Evolutionary conservation across 371 early-diverging fungal genomes (phyloP), one percentile per base, ranked within the genome.

Genomic region (Mucor plumbeus): DNA sequence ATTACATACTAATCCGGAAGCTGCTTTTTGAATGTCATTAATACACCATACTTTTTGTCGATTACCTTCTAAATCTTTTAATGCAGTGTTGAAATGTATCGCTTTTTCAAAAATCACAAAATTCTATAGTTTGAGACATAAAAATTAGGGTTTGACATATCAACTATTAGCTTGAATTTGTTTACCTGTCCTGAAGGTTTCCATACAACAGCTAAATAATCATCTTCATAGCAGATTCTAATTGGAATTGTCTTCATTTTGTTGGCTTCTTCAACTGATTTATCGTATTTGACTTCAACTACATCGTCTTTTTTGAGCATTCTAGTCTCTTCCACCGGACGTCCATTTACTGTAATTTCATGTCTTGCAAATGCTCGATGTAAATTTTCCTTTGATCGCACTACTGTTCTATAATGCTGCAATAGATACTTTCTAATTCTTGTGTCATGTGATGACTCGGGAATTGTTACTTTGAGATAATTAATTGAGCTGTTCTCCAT

Each of bases 141-240:
- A 21, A 65, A 75, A 5, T 72, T 60, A 69, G 50, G 56, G 63
- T 31, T 73, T 71, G 38, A 67, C 26, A 38, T 36, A 1, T 64
- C 31, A 44, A 15, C 59, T 36, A 43, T 60, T 34, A 38, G 17
- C 9, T 19, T 38, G 10, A 0, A 14, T 35, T 40, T 31, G 11
- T n/a, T 67, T 70, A 83, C 83, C 65, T 74, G 80, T 21, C 87
- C 87, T 38, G 85, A 74, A 11, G 85, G 80, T 58, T 87, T 87
- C 77, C 83, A 80, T 0, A 82, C 83, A 33, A 87, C 72, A 9
- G 85, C 87, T 2, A 87, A 39, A 50, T 85, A 64, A 4, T 78
- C 71, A 44, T 87, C 87, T 53, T 85, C 77, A 57, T 79, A 82
- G 1, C 72, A 72, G 11, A 85, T 70, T 19, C 72, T 72, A 13